A percentile compares a stretch with the other conserved stretches of the same genome.
phyloP scores from a whole-genome alignment of 352 stramenopile species.

The Peronospora farinosa region DNA sequence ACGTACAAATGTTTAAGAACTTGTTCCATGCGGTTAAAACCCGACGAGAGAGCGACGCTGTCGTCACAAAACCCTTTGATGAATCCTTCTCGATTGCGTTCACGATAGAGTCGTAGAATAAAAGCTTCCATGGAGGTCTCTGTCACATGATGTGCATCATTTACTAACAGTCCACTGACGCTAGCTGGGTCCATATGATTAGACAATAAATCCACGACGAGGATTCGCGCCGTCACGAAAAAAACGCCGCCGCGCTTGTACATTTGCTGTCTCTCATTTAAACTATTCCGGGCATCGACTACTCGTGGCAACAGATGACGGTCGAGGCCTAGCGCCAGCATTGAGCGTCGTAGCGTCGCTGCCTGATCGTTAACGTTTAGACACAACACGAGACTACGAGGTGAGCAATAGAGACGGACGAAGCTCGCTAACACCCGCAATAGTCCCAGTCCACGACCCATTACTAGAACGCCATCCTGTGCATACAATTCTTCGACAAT shows the following conservation, averaged over 20 bases:
- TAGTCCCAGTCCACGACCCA: slow-evolving; percentile 89
- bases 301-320: slow-evolving; percentile 83
- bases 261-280: slow-evolving; percentile 69
- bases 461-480: slow-evolving; percentile 89
- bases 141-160: slow-evolving; percentile 89
- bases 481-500: slow-evolving; percentile 63
- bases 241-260: slow-evolving; percentile 91
- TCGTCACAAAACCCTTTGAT: slow-evolving; percentile 96
- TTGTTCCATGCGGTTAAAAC: slow-evolving; percentile 94
- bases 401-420: slow-evolving; percentile 85
- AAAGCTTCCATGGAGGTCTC: slow-evolving; percentile 96
- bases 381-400: slow-evolving; percentile 84
- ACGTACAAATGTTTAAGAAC: slow-evolving; percentile 93
- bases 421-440: slow-evolving; percentile 85
- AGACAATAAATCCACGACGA: slow-evolving; percentile 96
- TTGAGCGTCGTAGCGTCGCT: slow-evolving; percentile 55
- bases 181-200: slow-evolving; percentile 64
- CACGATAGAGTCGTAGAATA: slow-evolving; percentile 92
- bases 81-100: slow-evolving; percentile 87
- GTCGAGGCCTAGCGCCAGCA: slow-evolving; percentile 87
- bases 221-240: slow-evolving; percentile 93
- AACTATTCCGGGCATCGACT: slow-evolving; percentile 68
- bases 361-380: slow-evolving; percentile 89
- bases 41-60: slow-evolving; percentile 79
- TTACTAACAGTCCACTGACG: slow-evolving; percentile 91